These are phyloP conservation scores for Penicillium riverlandense DNA, from an alignment of 495 filamentous ascomycete species.

Conservation along the genomic window DNA sequence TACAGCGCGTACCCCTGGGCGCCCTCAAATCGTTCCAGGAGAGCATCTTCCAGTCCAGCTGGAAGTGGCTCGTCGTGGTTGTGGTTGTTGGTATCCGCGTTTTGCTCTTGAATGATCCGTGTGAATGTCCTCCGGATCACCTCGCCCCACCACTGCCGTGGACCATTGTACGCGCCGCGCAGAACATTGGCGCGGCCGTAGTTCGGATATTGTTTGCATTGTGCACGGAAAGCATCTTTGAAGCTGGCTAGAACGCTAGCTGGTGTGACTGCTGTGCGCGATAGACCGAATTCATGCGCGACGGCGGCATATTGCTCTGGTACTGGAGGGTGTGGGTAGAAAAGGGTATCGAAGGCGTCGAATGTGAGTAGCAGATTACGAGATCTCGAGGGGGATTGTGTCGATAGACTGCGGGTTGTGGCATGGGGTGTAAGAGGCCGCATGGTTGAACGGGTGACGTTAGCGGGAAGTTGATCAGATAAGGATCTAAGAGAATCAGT, in stretches of 20 bases:
- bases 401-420: background rate
- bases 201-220: slow-evolving; percentile 50
- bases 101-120: slow-evolving; percentile 3
- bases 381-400: background rate
- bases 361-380: slow-evolving; percentile 57
- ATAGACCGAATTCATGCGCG: slow-evolving; percentile 52
- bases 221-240: slow-evolving; percentile 43
- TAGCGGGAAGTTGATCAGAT: too few relatives aligned
- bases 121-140: slow-evolving; percentile 36
- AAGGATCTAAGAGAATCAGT: too few relatives aligned
- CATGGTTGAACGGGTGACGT: too few relatives aligned
- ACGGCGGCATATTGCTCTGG: slow-evolving; percentile 54
- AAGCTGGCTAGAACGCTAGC: slow-evolving; percentile 26
- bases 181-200: slow-evolving; percentile 50
- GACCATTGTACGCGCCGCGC: slow-evolving; percentile 39
- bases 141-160: slow-evolving; percentile 66
- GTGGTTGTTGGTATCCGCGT: background rate
- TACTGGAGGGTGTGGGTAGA: slow-evolving; percentile 53
- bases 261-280: slow-evolving; percentile 20
- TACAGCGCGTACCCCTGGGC: slow-evolving; percentile 53
- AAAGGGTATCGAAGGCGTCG: slow-evolving; percentile 74
- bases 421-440: too few relatives aligned
- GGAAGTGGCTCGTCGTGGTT: slow-evolving; percentile 18
- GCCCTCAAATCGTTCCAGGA: slow-evolving; percentile 57
- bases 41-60: slow-evolving; percentile 38